A percentile compares a stretch with the other conserved stretches of the same genome.
Evolutionary conservation across 169 alveolate species (phyloP).

Genomic region (Plasmodium gaboni): DNA sequence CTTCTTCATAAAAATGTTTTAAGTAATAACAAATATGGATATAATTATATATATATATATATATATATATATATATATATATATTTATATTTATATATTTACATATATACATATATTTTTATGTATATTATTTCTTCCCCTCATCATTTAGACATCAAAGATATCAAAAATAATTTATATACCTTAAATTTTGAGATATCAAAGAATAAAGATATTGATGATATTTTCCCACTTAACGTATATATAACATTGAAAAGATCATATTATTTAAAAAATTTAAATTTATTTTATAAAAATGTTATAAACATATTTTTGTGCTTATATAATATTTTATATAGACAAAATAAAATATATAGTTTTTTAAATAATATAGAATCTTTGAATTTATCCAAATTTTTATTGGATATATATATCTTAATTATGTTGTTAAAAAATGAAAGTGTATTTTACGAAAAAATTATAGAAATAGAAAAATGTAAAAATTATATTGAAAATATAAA

Average conservation of each 20-base stretch:
- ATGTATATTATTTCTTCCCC: neutral
- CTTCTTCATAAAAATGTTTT: neutral
- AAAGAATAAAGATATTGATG: neutral
- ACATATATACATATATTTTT: neutral
- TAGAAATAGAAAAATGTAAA: conserved; percentile 29
- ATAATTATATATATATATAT: neutral
- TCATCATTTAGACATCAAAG: neutral
- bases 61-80: neutral
- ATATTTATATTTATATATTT: neutral
- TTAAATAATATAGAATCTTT: conserved; percentile 21
- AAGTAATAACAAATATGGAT: neutral
- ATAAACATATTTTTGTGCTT: conserved; percentile 34
- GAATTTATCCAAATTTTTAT: conserved; percentile 11
- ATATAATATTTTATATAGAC: conserved; percentile 28
- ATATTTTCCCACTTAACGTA: neutral
- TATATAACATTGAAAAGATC: conserved; percentile 37
- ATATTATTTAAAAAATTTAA: conserved; percentile 26
- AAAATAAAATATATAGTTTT: conserved; percentile 30
- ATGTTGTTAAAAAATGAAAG: conserved; percentile 50
- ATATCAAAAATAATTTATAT: conserved; percentile 10
- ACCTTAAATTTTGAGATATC: conserved; percentile 5
- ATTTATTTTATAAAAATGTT: conserved; percentile 33
- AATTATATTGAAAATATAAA: neutral
- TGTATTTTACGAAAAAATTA: conserved; percentile 11
- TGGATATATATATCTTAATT: conserved; percentile 23